phyloP scores from a whole-genome alignment of 495 filamentous ascomycete genomes.

The Copromyces sp. region DNA sequence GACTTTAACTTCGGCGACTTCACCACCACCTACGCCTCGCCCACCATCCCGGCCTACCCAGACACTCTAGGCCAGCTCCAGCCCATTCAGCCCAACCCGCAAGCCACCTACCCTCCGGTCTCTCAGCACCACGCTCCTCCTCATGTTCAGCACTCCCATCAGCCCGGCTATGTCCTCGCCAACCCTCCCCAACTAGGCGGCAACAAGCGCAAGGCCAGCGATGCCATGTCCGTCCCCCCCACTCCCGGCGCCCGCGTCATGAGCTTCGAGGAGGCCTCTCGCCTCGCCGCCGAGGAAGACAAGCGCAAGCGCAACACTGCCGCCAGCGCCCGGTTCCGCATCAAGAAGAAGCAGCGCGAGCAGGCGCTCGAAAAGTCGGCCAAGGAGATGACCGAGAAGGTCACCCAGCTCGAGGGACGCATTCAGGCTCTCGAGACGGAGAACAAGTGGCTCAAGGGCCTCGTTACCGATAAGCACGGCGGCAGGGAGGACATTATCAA shows the following conservation, averaged over 20 bases:
- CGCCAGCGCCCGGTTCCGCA: constrained; percentile 85
- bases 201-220: constrained; percentile 43
- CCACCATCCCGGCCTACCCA: constrained; percentile 34
- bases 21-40: constrained; percentile 34
- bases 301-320: constrained; percentile 95
- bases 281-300: constrained; percentile 86
- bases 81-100: constrained; percentile 36
- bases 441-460: constrained; percentile 91
- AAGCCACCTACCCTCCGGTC: constrained; percentile 26
- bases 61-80: constrained; percentile 35
- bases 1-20: constrained; percentile 41
- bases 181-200: constrained; percentile 27
- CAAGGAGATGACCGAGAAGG: constrained; percentile 85
- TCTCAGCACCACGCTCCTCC: constrained; percentile 23
- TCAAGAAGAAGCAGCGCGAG: constrained; percentile 99
- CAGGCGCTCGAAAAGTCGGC: constrained; percentile 82
- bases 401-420: constrained; percentile 63
- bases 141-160: not conserved
- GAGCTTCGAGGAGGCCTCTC: constrained; percentile 57
- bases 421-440: constrained; percentile 86
- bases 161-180: constrained; percentile 31
- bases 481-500: constrained; percentile 40
- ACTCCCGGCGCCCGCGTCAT: constrained; percentile 20
- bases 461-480: constrained; percentile 86
- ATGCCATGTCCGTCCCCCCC: constrained; percentile 21